Conservation (phyloP, 2,329 filamentous ascomycete species). For the Microsporum ferrugineum region DNA sequence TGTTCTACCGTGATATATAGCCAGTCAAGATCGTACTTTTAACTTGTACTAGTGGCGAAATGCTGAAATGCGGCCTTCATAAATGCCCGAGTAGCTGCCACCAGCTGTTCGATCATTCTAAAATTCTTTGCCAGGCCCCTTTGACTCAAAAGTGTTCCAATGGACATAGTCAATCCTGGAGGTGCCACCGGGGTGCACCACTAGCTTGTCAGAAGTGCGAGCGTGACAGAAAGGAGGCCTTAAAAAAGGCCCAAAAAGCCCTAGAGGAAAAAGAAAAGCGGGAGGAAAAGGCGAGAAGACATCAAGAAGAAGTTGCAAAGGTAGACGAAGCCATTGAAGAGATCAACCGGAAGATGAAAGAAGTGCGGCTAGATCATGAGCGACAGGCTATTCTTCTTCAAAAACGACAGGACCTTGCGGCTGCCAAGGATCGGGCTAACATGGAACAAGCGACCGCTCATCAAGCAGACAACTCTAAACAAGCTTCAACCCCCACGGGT, state of each 20-base stretch:
- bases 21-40: background rate
- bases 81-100: constrained; percentile 53
- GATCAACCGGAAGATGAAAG: constrained; percentile 14
- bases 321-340: constrained; percentile 19
- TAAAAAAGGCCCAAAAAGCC: constrained; percentile 24
- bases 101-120: constrained; percentile 47
- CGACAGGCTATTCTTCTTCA: constrained; percentile 9
- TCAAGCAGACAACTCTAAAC: background rate
- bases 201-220: constrained; percentile 42
- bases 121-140: constrained; percentile 37
- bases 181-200: constrained; percentile 36
- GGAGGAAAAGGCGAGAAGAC: constrained; percentile 15
- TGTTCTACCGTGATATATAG: constrained; percentile 16
- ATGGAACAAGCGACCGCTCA: background rate
- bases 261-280: constrained; percentile 10
- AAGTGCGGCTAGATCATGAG: constrained; percentile 16
- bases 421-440: constrained; percentile 1
- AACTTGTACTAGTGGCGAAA: constrained; percentile 11
- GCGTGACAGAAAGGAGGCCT: constrained; percentile 36
- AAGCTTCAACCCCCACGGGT: background rate
- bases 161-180: constrained; percentile 39
- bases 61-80: constrained; percentile 48
- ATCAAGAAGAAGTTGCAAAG: constrained; percentile 18
- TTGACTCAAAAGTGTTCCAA: constrained; percentile 41
- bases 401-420: constrained; percentile 12